Conservation (phyloP, 2,329 filamentous ascomycete species). For the Fusarium sp. region DNA sequence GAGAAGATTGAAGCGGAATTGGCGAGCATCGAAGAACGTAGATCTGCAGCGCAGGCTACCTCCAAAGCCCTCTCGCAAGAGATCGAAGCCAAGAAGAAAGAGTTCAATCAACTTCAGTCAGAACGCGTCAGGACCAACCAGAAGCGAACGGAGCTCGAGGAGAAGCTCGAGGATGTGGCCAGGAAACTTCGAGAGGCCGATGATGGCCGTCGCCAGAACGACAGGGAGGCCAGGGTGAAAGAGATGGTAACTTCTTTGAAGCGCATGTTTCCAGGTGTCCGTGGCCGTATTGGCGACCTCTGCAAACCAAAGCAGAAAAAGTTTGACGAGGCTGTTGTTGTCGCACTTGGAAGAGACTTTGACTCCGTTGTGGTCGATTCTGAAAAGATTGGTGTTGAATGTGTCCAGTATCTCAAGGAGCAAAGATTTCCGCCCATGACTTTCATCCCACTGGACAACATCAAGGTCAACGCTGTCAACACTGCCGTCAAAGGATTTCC, state of each 20-base stretch:
- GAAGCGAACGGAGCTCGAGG: conserved; percentile 87
- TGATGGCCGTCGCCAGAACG: conserved; percentile 85
- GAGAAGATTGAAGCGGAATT: conserved; percentile 81
- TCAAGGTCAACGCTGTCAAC: conserved; percentile 92
- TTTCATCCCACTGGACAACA: conserved; percentile 96
- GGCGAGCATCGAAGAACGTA: conserved; percentile 74
- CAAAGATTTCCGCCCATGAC: conserved; percentile 88
- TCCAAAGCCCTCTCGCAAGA: conserved; percentile 78
- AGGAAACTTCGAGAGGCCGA: conserved; percentile 87
- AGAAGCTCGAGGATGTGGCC: conserved; percentile 85
- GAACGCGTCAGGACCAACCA: conserved; percentile 85
- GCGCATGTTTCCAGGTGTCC: conserved; percentile 90
- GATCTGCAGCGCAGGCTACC: conserved; percentile 68
- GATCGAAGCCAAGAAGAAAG: conserved; percentile 90
- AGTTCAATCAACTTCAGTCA: conserved; percentile 86
- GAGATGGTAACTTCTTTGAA: conserved; percentile 89
- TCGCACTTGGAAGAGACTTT: conserved; percentile 90
- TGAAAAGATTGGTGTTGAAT: conserved; percentile 92
- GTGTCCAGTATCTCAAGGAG: conserved; percentile 93
- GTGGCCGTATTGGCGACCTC: conserved; percentile 88
- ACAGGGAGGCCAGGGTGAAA: conserved; percentile 81
- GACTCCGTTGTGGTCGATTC: conserved; percentile 96
- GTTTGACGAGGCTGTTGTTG: conserved; percentile 91
- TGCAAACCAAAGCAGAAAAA: conserved; percentile 98
- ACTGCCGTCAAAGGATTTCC: conserved; percentile 90